Evolutionary conservation across 192 early-diverging fungal genomes (phyloP).

Genomic region (Chytriomyces sp.): DNA sequence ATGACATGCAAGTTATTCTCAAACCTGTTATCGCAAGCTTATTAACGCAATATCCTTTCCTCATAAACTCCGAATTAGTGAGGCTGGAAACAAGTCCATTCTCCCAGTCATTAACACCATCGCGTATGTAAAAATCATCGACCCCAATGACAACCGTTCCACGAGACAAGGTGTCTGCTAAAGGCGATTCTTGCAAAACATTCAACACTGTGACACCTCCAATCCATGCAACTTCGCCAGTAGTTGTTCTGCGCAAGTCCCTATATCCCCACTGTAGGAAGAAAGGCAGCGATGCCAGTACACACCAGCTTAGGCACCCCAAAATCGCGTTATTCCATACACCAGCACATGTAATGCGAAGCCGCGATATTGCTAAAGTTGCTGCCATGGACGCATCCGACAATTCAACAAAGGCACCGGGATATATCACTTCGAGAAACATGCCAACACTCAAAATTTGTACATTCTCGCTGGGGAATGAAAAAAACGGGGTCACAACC

Average conservation of each 20-base stretch:
- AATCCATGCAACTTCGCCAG: constrained; percentile 32
- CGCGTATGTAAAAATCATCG: constrained; percentile 45
- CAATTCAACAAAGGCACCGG: constrained; percentile 79
- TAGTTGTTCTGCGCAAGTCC: background rate
- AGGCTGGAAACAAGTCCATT: constrained; percentile 39
- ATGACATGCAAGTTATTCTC: background rate
- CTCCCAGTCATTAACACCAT: constrained; percentile 57
- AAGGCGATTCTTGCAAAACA: constrained; percentile 58
- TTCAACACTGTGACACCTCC: constrained; percentile 68
- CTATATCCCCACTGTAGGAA: constrained; percentile 59
- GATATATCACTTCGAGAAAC: constrained; percentile 72
- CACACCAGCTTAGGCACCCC: constrained; percentile 45
- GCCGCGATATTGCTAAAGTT: constrained; percentile 51
- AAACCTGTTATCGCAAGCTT: constrained; percentile 10
- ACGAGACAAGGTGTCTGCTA: constrained; percentile 49
- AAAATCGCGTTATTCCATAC: constrained; percentile 76
- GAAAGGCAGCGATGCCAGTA: constrained; percentile 53
- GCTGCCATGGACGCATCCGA: constrained; percentile 48
- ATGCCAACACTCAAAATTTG: constrained; percentile 67
- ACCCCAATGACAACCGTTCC: constrained; percentile 53
- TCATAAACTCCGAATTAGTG: constrained; percentile 12
- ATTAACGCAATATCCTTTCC: constrained; percentile 56
- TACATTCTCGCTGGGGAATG: constrained; percentile 56
- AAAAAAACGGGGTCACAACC: background rate
- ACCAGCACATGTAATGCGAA: constrained; percentile 74